These are phyloP conservation scores for Aspergillus hancockii DNA, from an alignment of 495 filamentous ascomycete genomes.

Conservation along the genomic window DNA sequence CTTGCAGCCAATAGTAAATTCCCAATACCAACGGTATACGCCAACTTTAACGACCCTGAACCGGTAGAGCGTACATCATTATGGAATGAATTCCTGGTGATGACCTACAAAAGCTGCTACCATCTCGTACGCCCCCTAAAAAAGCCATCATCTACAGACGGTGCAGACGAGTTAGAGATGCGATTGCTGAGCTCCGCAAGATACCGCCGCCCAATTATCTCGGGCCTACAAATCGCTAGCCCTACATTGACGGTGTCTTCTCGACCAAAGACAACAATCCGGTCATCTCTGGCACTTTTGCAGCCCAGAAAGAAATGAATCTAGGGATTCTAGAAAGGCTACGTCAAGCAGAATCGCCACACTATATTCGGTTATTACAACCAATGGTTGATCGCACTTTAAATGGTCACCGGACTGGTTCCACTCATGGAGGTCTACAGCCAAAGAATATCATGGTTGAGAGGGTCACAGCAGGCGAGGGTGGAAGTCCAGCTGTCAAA, in stretches of 20 bases:
- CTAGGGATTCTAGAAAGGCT: slow-evolving; percentile 11
- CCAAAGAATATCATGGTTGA: slow-evolving; percentile 37
- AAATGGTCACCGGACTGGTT: slow-evolving; percentile 22
- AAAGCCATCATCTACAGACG: too few species aligned
- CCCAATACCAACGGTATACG: too few species aligned
- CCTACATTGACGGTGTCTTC: slow-evolving; percentile 14
- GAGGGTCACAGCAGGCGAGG: slow-evolving; percentile 8
- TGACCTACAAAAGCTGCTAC: too few species aligned
- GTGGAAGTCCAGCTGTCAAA: slow-evolving; percentile 22
- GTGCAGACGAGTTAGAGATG: too few species aligned
- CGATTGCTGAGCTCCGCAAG: too few species aligned
- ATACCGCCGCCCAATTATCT: not conserved
- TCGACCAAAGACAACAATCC: slow-evolving; percentile 12
- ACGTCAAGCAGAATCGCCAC: slow-evolving; percentile 13
- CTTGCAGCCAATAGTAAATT: too few species aligned
- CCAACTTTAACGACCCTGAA: too few species aligned
- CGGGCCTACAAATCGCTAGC: slow-evolving; percentile 8
- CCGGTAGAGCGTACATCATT: too few species aligned
- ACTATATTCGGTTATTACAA: slow-evolving; percentile 19
- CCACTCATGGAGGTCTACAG: slow-evolving; percentile 34
- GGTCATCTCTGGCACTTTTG: slow-evolving; percentile 18
- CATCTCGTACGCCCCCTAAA: too few species aligned
- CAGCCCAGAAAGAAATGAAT: slow-evolving; percentile 16
- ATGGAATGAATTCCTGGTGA: too few species aligned
- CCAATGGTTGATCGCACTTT: slow-evolving; percentile 22